Conservation (phyloP, 1,284 basidiomycete genomes). For the Tilletia indica region DNA sequence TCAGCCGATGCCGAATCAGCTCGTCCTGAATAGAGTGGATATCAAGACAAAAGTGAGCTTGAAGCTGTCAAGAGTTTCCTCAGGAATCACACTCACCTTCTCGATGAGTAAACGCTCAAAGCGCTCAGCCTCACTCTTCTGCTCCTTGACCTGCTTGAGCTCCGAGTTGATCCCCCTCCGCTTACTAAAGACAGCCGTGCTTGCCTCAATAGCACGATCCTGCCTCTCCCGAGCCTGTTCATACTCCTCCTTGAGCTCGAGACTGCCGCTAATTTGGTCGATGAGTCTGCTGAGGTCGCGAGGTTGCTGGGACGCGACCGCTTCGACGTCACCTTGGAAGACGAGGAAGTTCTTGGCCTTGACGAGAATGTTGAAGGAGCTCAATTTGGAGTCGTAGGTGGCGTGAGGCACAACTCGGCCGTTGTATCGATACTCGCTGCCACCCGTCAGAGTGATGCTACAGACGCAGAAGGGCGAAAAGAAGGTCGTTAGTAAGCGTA, state of each 20-base stretch:
- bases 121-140: slow-evolving; percentile 86
- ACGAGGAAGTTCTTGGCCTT: slow-evolving; percentile 99
- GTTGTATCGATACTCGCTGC: slow-evolving; percentile 62
- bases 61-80: not conserved
- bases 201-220: slow-evolving; percentile 85
- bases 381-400: slow-evolving; percentile 47
- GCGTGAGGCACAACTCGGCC: slow-evolving; percentile 38
- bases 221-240: slow-evolving; percentile 82
- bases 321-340: slow-evolving; percentile 95
- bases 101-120: slow-evolving; percentile 78
- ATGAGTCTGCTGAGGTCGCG: slow-evolving; percentile 85
- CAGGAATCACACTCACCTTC: slow-evolving; percentile 60
- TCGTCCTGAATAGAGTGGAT: slow-evolving; percentile 65
- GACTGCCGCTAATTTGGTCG: slow-evolving; percentile 75
- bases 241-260: slow-evolving; percentile 84
- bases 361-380: slow-evolving; percentile 78
- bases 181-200: slow-evolving; percentile 89
- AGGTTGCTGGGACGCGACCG: slow-evolving; percentile 90
- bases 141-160: slow-evolving; percentile 95
- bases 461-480: not conserved
- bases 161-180: slow-evolving; percentile 88
- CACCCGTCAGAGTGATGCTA: slow-evolving; percentile 80
- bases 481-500: not conserved
- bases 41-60: not conserved
- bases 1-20: slow-evolving; percentile 73